Conservation (phyloP, 768 basidiomycete genomes). For the Russula sp. region DNA sequence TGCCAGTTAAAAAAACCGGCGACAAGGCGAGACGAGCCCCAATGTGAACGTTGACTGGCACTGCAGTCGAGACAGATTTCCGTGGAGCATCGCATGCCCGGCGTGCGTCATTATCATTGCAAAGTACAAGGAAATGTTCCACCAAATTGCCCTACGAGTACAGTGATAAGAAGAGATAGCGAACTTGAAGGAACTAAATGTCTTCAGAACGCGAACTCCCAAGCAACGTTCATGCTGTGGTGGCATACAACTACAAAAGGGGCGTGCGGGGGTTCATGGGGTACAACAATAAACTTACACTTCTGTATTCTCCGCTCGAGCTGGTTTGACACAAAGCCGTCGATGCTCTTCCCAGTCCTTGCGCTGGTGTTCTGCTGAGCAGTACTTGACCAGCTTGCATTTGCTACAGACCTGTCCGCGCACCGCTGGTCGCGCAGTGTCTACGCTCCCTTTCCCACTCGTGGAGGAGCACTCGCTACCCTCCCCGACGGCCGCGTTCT, state of each 20-base stretch:
- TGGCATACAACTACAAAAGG: slow-evolving; percentile 1
- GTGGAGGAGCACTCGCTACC: slow-evolving; percentile 24
- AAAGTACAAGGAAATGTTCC: background rate
- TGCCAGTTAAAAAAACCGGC: background rate
- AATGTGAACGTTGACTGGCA: background rate
- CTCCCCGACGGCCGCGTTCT: slow-evolving; percentile 40
- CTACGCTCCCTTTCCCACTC: slow-evolving; percentile 15
- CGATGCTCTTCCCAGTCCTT: slow-evolving; percentile 76
- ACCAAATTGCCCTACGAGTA: slow-evolving; percentile 1
- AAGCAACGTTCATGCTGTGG: background rate
- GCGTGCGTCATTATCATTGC: background rate
- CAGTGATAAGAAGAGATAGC: background rate
- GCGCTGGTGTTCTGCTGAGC: slow-evolving; percentile 64
- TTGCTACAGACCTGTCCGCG: slow-evolving; percentile 63
- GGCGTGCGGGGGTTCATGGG: background rate
- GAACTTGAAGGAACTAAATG: background rate
- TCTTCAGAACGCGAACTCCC: background rate
- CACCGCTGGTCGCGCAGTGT: slow-evolving; percentile 13
- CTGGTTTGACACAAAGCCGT: slow-evolving; percentile 50
- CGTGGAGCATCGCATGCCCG: background rate
- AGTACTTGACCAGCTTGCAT: slow-evolving; percentile 73
- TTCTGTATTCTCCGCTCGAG: background rate
- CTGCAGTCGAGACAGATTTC: background rate
- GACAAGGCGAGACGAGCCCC: background rate
- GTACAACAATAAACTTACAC: background rate